Percentiles rank a stretch among this genome's conserved stretches.
Conservation (phyloP, 305 asterid species). For the Ajuga reptans region DNA sequence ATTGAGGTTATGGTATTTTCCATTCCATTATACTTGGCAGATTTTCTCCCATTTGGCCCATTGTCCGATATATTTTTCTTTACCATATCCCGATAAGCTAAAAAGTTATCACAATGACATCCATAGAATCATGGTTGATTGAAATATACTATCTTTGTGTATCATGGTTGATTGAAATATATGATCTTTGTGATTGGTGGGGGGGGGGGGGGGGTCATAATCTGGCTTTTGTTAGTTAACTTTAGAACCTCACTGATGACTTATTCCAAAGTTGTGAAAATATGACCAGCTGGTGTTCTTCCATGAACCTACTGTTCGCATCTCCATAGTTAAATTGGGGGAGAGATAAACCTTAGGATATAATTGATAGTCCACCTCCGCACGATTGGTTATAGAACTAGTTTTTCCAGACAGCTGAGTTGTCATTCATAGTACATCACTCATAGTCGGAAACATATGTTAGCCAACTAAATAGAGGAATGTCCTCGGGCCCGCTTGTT, state of each 20-base stretch:
- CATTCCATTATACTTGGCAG: not conserved
- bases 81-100: not conserved
- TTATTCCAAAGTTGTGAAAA: not conserved
- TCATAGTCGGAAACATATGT: not conserved
- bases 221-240: no score
- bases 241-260: no score
- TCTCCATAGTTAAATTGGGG: not conserved
- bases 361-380: not conserved
- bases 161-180: no score
- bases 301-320: not conserved
- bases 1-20: not conserved
- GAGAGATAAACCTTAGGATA: not conserved
- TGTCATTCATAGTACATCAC: not conserved
- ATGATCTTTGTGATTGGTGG: no score
- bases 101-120: not conserved
- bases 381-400: not conserved
- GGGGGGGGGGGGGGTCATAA: no score
- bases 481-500: not conserved
- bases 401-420: not conserved
- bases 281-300: not conserved
- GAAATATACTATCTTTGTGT: not conserved
- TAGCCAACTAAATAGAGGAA: not conserved
- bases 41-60: not conserved
- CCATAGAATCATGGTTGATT: not conserved
- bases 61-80: not conserved